Evolutionary conservation across 2,329 filamentous ascomycete species (phyloP).

Genomic region (Paecilomyces formosus): DNA sequence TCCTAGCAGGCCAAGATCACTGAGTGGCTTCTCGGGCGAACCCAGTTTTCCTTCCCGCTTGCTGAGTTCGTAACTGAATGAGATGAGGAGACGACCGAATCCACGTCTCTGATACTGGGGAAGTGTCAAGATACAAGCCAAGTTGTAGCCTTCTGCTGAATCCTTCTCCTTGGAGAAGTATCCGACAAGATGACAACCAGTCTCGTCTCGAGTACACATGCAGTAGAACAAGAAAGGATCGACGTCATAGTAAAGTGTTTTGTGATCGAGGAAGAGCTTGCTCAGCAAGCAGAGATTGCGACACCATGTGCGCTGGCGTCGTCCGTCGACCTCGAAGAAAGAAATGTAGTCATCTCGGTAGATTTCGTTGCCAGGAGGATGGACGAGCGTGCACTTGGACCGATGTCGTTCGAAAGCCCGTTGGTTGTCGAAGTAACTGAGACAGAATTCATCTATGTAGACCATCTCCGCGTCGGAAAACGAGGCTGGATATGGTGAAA

Average conservation of each 20-base stretch:
- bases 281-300: slow-evolving; percentile 94
- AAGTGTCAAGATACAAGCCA: slow-evolving; percentile 93
- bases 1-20: slow-evolving; percentile 83
- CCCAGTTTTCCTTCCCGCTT: slow-evolving; percentile 93
- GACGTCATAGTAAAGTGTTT: slow-evolving; percentile 96
- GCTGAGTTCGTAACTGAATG: slow-evolving; percentile 94
- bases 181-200: slow-evolving; percentile 94
- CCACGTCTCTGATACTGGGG: slow-evolving; percentile 95
- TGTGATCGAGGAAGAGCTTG: slow-evolving; percentile 96
- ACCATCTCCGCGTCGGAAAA: slow-evolving; percentile 86
- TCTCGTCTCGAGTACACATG: slow-evolving; percentile 86
- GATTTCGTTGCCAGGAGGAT: slow-evolving; percentile 96
- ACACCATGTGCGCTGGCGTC: slow-evolving; percentile 97
- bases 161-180: slow-evolving; percentile 99
- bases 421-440: slow-evolving; percentile 79
- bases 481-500: slow-evolving; percentile 87
- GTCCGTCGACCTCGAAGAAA: slow-evolving; percentile 95
- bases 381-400: slow-evolving; percentile 79
- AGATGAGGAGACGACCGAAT: slow-evolving; percentile 86
- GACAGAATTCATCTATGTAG: slow-evolving; percentile 95
- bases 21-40: slow-evolving; percentile 92
- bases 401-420: slow-evolving; percentile 81
- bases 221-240: slow-evolving; percentile 97
- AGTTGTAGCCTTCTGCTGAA: slow-evolving; percentile 91
- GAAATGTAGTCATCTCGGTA: slow-evolving; percentile 87